Percentiles rank a stretch among this genome's conserved stretches.
Evolutionary conservation across 192 early-diverging fungal species (phyloP).

Genomic region (Podila epicladia): DNA sequence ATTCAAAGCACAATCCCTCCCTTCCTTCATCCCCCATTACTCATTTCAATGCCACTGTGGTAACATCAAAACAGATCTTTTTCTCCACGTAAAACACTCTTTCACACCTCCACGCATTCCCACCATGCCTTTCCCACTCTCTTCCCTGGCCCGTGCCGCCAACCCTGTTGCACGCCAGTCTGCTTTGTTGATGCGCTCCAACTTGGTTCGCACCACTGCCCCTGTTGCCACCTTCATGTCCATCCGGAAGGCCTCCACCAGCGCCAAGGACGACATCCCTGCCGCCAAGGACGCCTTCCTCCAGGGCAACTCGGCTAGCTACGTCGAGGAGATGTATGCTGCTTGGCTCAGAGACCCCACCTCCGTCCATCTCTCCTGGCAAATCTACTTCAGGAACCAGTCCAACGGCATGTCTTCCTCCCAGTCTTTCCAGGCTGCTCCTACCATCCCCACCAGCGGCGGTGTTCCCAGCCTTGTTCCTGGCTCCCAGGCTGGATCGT

Average conservation of each 20-base stretch:
- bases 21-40: neutral
- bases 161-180: conserved; percentile 28
- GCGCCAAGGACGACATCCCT: conserved; percentile 45
- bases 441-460: conserved; percentile 77
- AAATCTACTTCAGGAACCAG: conserved; percentile 93
- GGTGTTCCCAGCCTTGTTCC: conserved; percentile 67
- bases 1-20: too few relatives aligned
- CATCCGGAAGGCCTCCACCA: conserved; percentile 37
- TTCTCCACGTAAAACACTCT: neutral
- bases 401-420: conserved; percentile 68
- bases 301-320: conserved; percentile 84
- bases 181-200: conserved; percentile 32
- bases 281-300: conserved; percentile 84
- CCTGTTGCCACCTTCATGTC: conserved; percentile 32
- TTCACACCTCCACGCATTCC: neutral
- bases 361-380: conserved; percentile 96
- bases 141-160: conserved; percentile 19
- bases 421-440: conserved; percentile 84
- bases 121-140: conserved; percentile 47
- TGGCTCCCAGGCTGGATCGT: conserved; percentile 52
- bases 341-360: conserved; percentile 91
- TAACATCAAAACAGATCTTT: neutral
- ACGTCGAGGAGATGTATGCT: conserved; percentile 96
- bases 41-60: conserved; percentile 1
- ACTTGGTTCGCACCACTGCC: conserved; percentile 21